These are phyloP conservation scores for Glycine soja DNA, from an alignment of 306 rosid genomes.

Conservation along the genomic window DNA sequence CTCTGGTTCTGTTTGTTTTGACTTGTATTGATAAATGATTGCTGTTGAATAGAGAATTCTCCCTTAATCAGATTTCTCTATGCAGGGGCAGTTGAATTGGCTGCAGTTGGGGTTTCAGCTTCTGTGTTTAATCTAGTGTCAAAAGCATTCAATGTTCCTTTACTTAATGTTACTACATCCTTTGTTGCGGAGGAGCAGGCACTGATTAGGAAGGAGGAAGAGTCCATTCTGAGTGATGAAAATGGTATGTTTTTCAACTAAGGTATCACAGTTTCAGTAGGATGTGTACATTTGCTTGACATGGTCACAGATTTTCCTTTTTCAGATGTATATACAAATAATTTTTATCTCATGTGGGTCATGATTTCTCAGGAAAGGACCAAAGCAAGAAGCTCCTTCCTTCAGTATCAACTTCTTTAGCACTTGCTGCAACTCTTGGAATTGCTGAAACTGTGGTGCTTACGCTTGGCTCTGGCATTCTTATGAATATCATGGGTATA, in stretches of 20 bases:
- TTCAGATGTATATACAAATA: conserved; percentile 31
- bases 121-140: conserved; percentile 87
- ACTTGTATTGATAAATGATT: conserved; percentile 18
- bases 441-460: conserved; percentile 84
- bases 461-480: conserved; percentile 74
- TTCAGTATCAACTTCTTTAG: conserved; percentile 81
- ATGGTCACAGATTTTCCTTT: conserved; percentile 7
- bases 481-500: conserved; percentile 92
- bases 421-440: conserved; percentile 86
- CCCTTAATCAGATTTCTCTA: conserved; percentile 38
- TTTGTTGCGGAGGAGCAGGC: conserved; percentile 96
- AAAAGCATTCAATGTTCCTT: conserved; percentile 78
- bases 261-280: conserved; percentile 7
- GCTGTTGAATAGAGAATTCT: conserved; percentile 23
- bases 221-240: conserved; percentile 39
- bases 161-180: conserved; percentile 92
- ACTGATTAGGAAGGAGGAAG: conserved; percentile 51
- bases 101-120: conserved; percentile 91
- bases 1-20: conserved; percentile 33
- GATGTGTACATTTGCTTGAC: conserved; percentile 26
- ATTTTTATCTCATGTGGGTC: conserved; percentile 39
- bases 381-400: conserved; percentile 72
- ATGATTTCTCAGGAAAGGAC: conserved; percentile 50
- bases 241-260: conserved; percentile 49
- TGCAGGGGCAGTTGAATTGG: conserved; percentile 89